A percentile compares a stretch with the other conserved stretches of the same genome.
These are phyloP conservation scores for Fusarium phyllophilum DNA, from an alignment of 2,329 filamentous ascomycete species.

Conservation along the genomic window DNA sequence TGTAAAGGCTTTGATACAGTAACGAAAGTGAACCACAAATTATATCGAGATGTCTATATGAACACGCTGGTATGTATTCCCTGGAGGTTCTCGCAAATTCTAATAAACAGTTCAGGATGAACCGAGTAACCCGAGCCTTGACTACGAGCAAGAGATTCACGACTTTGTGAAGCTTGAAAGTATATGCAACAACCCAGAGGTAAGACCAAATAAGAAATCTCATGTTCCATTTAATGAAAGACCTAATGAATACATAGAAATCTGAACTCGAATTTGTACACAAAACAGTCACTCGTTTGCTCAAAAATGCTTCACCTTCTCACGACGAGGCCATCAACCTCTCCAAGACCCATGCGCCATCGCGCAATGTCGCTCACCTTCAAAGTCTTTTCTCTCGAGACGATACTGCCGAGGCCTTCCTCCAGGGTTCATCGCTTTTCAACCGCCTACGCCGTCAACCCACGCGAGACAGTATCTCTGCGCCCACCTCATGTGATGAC, in stretches of 20 bases:
- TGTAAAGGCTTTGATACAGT: conserved; percentile 65
- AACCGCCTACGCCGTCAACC: conserved; percentile 58
- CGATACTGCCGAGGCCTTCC: conserved; percentile 66
- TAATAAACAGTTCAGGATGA: conserved; percentile 43
- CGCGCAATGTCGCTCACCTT: conserved; percentile 60
- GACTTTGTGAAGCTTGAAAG: conserved; percentile 56
- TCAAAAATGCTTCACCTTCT: conserved; percentile 55
- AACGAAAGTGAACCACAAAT: conserved; percentile 64
- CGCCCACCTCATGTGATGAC: conserved; percentile 8
- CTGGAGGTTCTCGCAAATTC: not conserved
- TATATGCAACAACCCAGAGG: conserved; percentile 52
- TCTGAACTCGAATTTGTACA: conserved; percentile 60
- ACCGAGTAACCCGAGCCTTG: conserved; percentile 48
- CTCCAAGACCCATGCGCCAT: conserved; percentile 53
- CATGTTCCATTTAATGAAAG: not conserved
- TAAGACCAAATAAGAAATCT: conserved; percentile 13
- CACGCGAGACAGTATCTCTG: conserved; percentile 45
- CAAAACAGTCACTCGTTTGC: conserved; percentile 56
- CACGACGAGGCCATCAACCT: conserved; percentile 44
- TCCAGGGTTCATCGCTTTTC: conserved; percentile 73
- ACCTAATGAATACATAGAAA: conserved; percentile 45
- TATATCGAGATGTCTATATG: conserved; percentile 73
- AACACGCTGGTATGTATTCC: conserved; percentile 59
- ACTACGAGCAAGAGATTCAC: conserved; percentile 57
- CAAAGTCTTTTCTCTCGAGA: conserved; percentile 56